Evolutionary conservation across 2,329 filamentous ascomycete species (phyloP).

Genomic region (Fusarium luffae): DNA sequence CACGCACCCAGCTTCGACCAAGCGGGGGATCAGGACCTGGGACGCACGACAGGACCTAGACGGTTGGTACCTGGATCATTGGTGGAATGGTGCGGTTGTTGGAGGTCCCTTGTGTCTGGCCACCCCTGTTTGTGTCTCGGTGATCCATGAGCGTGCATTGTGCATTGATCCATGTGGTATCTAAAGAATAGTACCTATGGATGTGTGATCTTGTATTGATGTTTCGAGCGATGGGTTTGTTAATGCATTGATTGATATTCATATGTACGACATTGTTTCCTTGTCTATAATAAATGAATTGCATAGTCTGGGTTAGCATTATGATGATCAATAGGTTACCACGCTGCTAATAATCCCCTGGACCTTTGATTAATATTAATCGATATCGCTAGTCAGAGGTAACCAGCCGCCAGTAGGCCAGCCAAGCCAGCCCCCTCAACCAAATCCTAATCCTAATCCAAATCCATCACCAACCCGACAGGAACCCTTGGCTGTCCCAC

Average conservation of each 20-base stretch:
- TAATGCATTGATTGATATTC: neutral
- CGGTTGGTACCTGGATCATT: slow-evolving; percentile 38
- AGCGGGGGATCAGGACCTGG: slow-evolving; percentile 28
- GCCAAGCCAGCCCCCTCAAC: slow-evolving; percentile 7
- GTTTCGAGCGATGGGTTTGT: neutral
- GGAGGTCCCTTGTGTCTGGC: slow-evolving; percentile 32
- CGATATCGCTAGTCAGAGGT: slow-evolving; percentile 1
- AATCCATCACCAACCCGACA: neutral
- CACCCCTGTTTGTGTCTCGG: neutral
- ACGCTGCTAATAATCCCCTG: neutral
- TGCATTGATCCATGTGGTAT: slow-evolving; percentile 24
- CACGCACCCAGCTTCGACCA: slow-evolving; percentile 26
- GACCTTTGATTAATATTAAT: slow-evolving; percentile 26
- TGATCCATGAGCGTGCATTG: neutral
- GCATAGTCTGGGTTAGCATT: neutral
- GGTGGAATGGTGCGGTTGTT: slow-evolving; percentile 36
- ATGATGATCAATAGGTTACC: neutral
- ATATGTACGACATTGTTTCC: slow-evolving; percentile 5
- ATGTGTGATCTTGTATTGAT: neutral
- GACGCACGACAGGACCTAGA: slow-evolving; percentile 14
- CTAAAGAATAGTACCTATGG: neutral
- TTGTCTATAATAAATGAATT: neutral
- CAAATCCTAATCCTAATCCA: neutral
- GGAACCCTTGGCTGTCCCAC: slow-evolving; percentile 16
- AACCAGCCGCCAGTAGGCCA: neutral